Conservation (phyloP, 257 asterid species). For the Solanum chmielewskii region DNA sequence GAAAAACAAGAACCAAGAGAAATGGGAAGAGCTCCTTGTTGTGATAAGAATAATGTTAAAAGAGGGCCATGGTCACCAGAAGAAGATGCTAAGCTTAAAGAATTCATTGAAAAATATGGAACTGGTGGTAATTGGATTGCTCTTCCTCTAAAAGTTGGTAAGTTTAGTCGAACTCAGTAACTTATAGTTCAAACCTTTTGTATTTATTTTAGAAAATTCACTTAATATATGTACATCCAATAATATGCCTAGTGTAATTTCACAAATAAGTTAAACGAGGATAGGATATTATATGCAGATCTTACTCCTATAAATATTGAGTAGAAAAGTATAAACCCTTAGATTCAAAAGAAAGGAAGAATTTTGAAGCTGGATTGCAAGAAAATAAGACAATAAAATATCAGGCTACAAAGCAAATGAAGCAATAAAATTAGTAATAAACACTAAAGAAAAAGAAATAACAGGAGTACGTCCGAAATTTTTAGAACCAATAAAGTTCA, state of each 20-base stretch:
- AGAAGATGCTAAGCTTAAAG: conserved; percentile 18
- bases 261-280: neutral
- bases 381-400: neutral
- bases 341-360: neutral
- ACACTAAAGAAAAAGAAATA: neutral
- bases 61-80: conserved; percentile 22
- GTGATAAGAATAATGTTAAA: conserved; percentile 13
- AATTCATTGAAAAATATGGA: conserved; percentile 11
- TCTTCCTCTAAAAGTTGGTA: conserved; percentile 17
- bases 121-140: conserved; percentile 15
- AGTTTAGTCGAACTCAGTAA: neutral
- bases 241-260: neutral
- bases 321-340: neutral
- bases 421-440: neutral
- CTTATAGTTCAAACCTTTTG: neutral
- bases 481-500: neutral
- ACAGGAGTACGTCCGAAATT: neutral
- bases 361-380: no score
- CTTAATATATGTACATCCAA: neutral
- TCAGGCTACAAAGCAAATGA: neutral
- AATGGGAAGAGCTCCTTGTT: conserved; percentile 23
- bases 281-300: neutral
- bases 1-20: neutral
- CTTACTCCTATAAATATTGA: neutral
- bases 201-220: neutral